Percentiles rank a stretch among this genome's conserved stretches.
Evolutionary conservation across 225 moss, liverwort and hornwort species (phyloP).

Genomic region (Marchantia paleacea): DNA sequence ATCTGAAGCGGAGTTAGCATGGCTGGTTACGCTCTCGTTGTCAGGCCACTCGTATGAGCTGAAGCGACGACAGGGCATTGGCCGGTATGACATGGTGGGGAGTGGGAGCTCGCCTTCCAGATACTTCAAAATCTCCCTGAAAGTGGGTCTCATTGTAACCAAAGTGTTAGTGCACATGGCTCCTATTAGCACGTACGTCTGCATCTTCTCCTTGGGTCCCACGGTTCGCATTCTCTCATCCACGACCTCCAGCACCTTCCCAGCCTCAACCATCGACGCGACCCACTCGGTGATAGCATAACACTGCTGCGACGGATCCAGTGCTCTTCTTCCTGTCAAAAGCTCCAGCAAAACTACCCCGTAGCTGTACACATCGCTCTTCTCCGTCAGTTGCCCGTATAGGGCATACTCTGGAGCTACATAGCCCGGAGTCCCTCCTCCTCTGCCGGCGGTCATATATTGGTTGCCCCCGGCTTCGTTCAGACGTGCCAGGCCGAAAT

Average conservation of each 20-base stretch:
- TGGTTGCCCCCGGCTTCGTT: constrained; percentile 42
- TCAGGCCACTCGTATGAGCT: constrained; percentile 14
- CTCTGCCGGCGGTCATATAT: constrained; percentile 30
- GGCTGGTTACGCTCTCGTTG: background rate
- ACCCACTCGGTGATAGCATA: constrained; percentile 55
- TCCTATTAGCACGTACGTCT: constrained; percentile 38
- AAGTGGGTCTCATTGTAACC: constrained; percentile 39
- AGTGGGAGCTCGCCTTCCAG: constrained; percentile 34
- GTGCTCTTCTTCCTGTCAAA: constrained; percentile 53
- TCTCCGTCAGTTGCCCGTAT: constrained; percentile 60
- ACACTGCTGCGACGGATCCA: constrained; percentile 21
- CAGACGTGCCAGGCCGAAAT: constrained; percentile 54
- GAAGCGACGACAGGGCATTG: background rate
- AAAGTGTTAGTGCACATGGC: constrained; percentile 46
- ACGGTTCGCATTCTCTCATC: constrained; percentile 41
- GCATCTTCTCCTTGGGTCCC: constrained; percentile 48
- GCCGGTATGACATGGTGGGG: constrained; percentile 8
- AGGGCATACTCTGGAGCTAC: constrained; percentile 59
- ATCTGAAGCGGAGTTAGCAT: background rate
- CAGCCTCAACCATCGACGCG: constrained; percentile 41
- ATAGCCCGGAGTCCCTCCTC: constrained; percentile 54
- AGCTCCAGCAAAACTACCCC: constrained; percentile 65
- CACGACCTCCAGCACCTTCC: constrained; percentile 45
- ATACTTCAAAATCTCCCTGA: constrained; percentile 35
- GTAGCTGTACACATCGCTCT: constrained; percentile 63